Base-by-base conservation (phyloP, 805 yeast species). In the Naumovozyma castellii region DNA sequence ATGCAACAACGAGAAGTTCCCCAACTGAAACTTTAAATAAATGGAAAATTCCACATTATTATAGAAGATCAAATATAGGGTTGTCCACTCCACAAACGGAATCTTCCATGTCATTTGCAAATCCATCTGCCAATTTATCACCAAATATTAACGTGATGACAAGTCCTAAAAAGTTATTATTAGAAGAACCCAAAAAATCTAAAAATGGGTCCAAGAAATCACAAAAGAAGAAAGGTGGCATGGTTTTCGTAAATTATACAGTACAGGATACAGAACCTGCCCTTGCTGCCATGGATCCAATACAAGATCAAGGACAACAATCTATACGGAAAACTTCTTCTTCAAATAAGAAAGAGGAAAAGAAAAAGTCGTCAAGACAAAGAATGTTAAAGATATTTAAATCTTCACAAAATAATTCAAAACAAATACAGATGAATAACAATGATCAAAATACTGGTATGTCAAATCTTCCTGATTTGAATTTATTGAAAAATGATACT, bases 21-120 rank as follows among this genome's bases (percentile, higher is more conserved):
- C 45, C 45, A 16, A 41, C 45, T 10, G 61, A 56, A 35, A 43
- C 59, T 12, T 44, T 48, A 18, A 56, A 49, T 39, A 58, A 56
- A 41, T 58, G 63, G 63, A 58, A 57, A 40, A 58, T 58, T 22
- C 63, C 63, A 9, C 63, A 58, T 41, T 58, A 58, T 37, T 58
- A 58, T 38, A 50, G 57, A 25, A 51, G 60, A 38, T 46, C 53
- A 2, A 37, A 53, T 20, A 13, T 34, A 27, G 19, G 18, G 13
- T 25, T 41, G 3, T 20, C 16, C 17, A 29, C 42, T 1, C 37
- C 30, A 39, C 35, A 31, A 2, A 14, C 15, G 4, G 13, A 15
- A 32, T 14, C 27, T 6, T 10, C 27, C 10, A 22, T 31, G 5
- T 27, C 30, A 27, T 16, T 13, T 34, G 8, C 32, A 18, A 31